Conservation (phyloP, 768 basidiomycete species). For the Pholiota conissans region DNA sequence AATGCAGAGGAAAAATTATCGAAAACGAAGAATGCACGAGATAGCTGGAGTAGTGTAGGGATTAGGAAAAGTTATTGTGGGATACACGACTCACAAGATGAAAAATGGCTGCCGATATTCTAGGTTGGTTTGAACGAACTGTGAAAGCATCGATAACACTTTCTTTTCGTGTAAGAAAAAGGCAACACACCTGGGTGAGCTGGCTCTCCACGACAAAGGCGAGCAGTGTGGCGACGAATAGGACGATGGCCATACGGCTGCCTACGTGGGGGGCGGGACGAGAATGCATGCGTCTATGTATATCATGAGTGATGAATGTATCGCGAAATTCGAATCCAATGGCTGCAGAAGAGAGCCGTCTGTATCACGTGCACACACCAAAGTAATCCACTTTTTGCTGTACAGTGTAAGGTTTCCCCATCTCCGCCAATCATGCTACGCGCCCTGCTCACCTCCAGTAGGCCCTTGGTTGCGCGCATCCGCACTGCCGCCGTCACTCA, state of each 20-base stretch:
- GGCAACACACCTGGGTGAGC: slow-evolving; percentile 64
- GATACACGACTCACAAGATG: slow-evolving; percentile 60
- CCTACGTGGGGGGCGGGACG: slow-evolving; percentile 37
- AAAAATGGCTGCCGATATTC: slow-evolving; percentile 88
- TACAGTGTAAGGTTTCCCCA: slow-evolving; percentile 2
- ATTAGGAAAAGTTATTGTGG: neutral
- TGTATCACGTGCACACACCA: neutral
- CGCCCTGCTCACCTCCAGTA: slow-evolving; percentile 59
- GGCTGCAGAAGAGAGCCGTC: no score
- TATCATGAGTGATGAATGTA: neutral
- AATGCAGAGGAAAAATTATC: slow-evolving; percentile 81
- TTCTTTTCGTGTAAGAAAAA: neutral
- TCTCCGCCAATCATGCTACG: slow-evolving; percentile 49
- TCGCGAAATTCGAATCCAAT: no score
- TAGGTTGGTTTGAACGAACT: slow-evolving; percentile 81
- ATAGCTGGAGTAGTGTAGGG: slow-evolving; percentile 53
- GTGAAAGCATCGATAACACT: slow-evolving; percentile 7
- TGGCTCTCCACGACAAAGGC: slow-evolving; percentile 80
- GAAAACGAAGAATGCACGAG: slow-evolving; percentile 82
- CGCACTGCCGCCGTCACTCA: slow-evolving; percentile 33
- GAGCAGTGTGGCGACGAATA: slow-evolving; percentile 62
- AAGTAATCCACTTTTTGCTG: neutral
- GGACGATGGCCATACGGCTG: slow-evolving; percentile 45
- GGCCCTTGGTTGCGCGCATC: slow-evolving; percentile 60
- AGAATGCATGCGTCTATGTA: slow-evolving; percentile 26